phyloP scores from a whole-genome alignment of 2,329 filamentous ascomycete genomes.

The Talaromyces verruculosus region DNA sequence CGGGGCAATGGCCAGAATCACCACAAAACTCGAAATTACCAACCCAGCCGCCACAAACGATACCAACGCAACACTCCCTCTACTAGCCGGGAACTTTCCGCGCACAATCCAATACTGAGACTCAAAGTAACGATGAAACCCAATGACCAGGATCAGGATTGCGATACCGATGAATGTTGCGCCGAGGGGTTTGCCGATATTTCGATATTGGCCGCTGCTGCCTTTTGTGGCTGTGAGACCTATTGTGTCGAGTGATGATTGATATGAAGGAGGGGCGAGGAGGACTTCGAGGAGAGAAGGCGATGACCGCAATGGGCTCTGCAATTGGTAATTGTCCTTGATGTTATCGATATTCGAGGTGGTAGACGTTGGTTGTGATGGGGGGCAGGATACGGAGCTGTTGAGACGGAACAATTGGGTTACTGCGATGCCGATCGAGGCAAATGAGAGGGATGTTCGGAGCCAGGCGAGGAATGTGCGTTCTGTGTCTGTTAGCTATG shows the following conservation, averaged over 20 bases:
- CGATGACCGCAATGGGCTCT: background rate
- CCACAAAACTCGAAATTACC: slow-evolving; percentile 60
- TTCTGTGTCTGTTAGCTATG: slow-evolving; percentile 43
- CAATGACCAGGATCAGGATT: slow-evolving; percentile 60
- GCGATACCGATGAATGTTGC: slow-evolving; percentile 64
- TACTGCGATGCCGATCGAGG: slow-evolving; percentile 64
- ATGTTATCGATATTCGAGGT: background rate
- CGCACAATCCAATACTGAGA: slow-evolving; percentile 66
- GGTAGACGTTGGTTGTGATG: background rate
- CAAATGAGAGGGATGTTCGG: slow-evolving; percentile 64
- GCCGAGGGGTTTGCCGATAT: slow-evolving; percentile 61
- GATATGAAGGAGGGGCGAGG: slow-evolving; percentile 6
- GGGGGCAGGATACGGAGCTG: slow-evolving; percentile 38
- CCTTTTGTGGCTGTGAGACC: background rate
- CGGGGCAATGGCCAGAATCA: slow-evolving; percentile 59
- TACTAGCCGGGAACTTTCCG: slow-evolving; percentile 64
- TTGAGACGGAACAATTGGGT: slow-evolving; percentile 67
- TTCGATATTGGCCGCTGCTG: slow-evolving; percentile 40
- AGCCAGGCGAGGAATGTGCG: slow-evolving; percentile 69
- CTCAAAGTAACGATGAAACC: slow-evolving; percentile 67
- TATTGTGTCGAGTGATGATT: background rate
- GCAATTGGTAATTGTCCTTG: background rate
- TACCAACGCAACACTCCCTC: slow-evolving; percentile 62
- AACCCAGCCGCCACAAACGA: slow-evolving; percentile 55
- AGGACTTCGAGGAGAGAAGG: slow-evolving; percentile 20